Evolutionary conservation across 306 rosid species (phyloP).

Genomic region (Astragalus membranaceus): DNA sequence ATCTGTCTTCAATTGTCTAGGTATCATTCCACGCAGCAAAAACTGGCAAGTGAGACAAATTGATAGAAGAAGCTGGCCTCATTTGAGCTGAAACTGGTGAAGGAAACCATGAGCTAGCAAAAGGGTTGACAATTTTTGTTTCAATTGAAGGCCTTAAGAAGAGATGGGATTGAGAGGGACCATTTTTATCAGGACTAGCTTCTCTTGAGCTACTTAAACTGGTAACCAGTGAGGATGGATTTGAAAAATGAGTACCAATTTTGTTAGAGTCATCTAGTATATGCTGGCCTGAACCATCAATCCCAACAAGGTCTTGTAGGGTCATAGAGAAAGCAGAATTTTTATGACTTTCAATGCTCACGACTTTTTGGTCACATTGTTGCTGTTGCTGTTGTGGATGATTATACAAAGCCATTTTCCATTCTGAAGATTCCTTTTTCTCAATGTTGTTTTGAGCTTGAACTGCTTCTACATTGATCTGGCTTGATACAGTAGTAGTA

Average conservation of each 20-base stretch:
- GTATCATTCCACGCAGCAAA: slow-evolving; percentile 89
- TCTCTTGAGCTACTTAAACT: slow-evolving; percentile 83
- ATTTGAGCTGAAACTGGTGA: slow-evolving; percentile 41
- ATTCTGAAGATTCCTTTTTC: slow-evolving; percentile 27
- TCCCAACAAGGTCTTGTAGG: slow-evolving; percentile 53
- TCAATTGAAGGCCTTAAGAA: slow-evolving; percentile 44
- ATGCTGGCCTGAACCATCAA: slow-evolving; percentile 38
- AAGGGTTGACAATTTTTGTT: slow-evolving; percentile 34
- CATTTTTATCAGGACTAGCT: slow-evolving; percentile 70
- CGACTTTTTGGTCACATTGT: slow-evolving; percentile 33
- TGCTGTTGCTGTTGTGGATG: too few relatives aligned
- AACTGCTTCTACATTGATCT: slow-evolving; percentile 25
- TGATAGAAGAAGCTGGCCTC: slow-evolving; percentile 59
- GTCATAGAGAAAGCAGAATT: slow-evolving; percentile 45
- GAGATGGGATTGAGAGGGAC: slow-evolving; percentile 26
- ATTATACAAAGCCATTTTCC: slow-evolving; percentile 52
- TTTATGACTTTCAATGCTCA: slow-evolving; percentile 37
- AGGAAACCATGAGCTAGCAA: slow-evolving; percentile 57
- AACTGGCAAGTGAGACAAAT: slow-evolving; percentile 73
- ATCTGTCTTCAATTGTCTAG: slow-evolving; percentile 3
- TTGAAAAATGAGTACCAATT: slow-evolving; percentile 54
- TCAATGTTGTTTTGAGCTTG: slow-evolving; percentile 19
- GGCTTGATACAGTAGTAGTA: slow-evolving; percentile 9
- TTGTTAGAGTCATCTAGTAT: slow-evolving; percentile 36
- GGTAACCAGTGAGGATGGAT: slow-evolving; percentile 70